Conservation (phyloP, 208 protist species). For the Entamoeba invadens region DNA sequence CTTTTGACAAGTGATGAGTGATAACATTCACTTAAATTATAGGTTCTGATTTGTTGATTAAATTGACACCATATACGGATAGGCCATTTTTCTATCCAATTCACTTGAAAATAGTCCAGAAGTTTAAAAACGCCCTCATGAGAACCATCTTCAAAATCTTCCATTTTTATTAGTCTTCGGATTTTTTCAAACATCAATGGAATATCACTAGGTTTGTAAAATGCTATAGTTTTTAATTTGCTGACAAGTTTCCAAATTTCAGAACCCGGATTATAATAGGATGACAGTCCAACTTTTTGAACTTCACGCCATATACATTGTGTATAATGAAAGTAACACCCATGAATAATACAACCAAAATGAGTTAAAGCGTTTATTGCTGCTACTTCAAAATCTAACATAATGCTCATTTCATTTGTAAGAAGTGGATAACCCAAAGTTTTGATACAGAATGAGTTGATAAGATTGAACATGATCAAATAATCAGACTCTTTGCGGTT, state of each 20-base stretch:
- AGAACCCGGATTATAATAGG: neutral
- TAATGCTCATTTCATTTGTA: no score
- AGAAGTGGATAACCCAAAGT: no score
- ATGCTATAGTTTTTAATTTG: neutral
- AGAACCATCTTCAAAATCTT: neutral
- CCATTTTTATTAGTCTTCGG: neutral
- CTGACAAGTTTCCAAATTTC: neutral
- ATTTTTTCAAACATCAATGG: neutral
- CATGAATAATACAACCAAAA: neutral
- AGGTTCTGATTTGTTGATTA: neutral
- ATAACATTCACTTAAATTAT: neutral
- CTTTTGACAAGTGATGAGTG: neutral
- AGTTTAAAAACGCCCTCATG: neutral
- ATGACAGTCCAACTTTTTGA: neutral
- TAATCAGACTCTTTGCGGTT: no score
- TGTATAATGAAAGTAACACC: neutral
- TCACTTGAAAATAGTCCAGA: neutral
- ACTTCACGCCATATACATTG: neutral
- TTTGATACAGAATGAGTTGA: no score
- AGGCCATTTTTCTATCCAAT: neutral
- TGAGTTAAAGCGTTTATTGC: neutral
- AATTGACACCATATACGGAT: neutral
- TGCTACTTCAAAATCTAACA: slow-evolving; percentile 38
- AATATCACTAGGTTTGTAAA: neutral
- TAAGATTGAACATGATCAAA: no score